Evolutionary conservation across 345 rosid species (phyloP).

Genomic region (Gossypium ekmanianum): DNA sequence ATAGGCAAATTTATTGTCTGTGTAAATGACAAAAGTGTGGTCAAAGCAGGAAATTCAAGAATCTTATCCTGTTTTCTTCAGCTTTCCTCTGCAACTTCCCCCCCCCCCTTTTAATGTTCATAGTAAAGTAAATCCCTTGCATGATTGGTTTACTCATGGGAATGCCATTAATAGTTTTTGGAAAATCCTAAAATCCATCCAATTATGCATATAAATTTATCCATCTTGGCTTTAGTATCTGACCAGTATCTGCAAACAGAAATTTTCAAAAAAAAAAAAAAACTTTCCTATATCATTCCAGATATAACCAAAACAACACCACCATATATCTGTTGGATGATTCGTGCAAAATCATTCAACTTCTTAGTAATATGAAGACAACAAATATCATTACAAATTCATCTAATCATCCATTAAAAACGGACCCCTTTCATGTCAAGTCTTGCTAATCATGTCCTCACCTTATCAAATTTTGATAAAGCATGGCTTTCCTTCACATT

Average conservation of each 20-base stretch:
- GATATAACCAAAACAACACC: neutral
- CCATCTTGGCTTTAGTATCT: neutral
- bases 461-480: neutral
- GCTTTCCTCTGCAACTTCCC: neutral
- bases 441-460: constrained; percentile 3
- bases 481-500: neutral
- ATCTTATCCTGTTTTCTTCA: constrained; percentile 15
- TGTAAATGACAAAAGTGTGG: constrained; percentile 25
- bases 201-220: neutral
- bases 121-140: neutral
- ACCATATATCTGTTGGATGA: constrained; percentile 5
- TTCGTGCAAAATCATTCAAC: neutral
- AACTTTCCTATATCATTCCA: neutral
- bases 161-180: neutral
- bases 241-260: neutral
- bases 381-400: neutral
- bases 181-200: neutral
- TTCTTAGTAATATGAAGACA: constrained; percentile 6
- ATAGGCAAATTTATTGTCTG: constrained; percentile 11
- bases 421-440: constrained; percentile 6
- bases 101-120: neutral
- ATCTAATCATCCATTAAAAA: constrained; percentile 1
- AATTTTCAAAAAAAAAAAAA: neutral
- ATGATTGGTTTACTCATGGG: neutral
- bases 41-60: constrained; percentile 22